Base-by-base conservation (phyloP, 768 basidiomycete genomes). In the Tricholoma matsutake region DNA sequence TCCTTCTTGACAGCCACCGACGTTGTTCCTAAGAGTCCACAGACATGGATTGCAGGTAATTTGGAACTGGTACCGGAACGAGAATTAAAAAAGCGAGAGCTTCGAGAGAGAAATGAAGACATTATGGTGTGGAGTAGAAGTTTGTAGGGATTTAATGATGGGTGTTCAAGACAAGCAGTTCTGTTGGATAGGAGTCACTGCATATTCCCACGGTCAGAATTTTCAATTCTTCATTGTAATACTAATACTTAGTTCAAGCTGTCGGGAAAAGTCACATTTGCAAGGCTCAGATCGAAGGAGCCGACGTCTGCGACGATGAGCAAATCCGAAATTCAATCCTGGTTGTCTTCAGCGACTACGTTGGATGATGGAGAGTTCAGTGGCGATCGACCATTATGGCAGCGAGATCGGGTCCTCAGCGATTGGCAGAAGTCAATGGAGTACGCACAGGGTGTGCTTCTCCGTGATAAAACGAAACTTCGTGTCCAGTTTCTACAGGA, bases 401-500 rank as follows among this genome's bases (percentile, higher is more conserved):
- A 78, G 60, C 75, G 83, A 69, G 83, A 85, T 66, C 73, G 73
- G 35, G 79, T 85, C 28, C 66, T 79, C n/a, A 71, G 69, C 14
- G 77, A 88, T 53, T 91, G 89, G 87, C 68, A 80, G 25, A 67
- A 68, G 54, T 83, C 86, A 1, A 57, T 88, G 63, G 73, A 81
- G 54, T 77, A 82, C 63, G 88, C 87, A 0, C 85, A 82, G 62
- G 72, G 64, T 13, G 69, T 68, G 11, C 70, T 91, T 1, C 67
- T 87, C 59, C 76, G 79, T 11, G 76, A 79, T 62, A 84, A 81
- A 64, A 85, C 86, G 6, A 85, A 81, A 67, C 64, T 67, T 0
- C 76, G 90, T 32, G 70, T 81, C 41, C 74, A 76, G n/a, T 91
- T 92, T 66, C 71, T 92, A 28, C 76, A 78, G 51, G 87, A 89